Conservation (phyloP, 2,329 filamentous ascomycete species). For the Leptographium galeiforme region DNA sequence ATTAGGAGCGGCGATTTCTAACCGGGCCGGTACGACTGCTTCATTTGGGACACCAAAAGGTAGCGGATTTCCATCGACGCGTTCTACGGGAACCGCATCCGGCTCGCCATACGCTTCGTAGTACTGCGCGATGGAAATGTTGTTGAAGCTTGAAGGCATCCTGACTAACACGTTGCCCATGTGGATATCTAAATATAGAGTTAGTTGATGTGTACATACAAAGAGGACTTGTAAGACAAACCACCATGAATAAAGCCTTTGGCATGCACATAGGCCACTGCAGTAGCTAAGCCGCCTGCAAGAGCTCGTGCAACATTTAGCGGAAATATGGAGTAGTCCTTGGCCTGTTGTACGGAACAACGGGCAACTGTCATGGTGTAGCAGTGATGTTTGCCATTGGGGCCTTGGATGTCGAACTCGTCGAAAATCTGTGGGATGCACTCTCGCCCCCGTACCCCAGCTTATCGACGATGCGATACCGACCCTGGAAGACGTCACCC, state of each 20-base stretch:
- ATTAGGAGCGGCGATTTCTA: background rate
- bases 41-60: background rate
- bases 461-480: slow-evolving; percentile 30
- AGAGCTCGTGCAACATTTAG: background rate
- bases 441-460: slow-evolving; percentile 23
- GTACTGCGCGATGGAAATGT: background rate
- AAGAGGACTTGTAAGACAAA: background rate
- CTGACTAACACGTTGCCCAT: background rate
- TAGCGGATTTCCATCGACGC: background rate
- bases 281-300: background rate
- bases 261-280: background rate
- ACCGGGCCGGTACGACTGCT: background rate
- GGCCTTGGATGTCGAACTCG: background rate
- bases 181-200: background rate
- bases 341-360: background rate
- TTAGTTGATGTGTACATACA: background rate
- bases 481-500: slow-evolving; percentile 24
- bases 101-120: background rate
- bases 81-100: background rate
- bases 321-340: background rate
- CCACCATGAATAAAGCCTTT: background rate
- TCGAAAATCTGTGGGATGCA: background rate
- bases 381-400: background rate
- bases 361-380: background rate
- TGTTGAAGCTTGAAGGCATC: background rate